These are phyloP conservation scores for Hysterium pulicare DNA, from an alignment of 2,329 filamentous ascomycete genomes.

Conservation along the genomic window DNA sequence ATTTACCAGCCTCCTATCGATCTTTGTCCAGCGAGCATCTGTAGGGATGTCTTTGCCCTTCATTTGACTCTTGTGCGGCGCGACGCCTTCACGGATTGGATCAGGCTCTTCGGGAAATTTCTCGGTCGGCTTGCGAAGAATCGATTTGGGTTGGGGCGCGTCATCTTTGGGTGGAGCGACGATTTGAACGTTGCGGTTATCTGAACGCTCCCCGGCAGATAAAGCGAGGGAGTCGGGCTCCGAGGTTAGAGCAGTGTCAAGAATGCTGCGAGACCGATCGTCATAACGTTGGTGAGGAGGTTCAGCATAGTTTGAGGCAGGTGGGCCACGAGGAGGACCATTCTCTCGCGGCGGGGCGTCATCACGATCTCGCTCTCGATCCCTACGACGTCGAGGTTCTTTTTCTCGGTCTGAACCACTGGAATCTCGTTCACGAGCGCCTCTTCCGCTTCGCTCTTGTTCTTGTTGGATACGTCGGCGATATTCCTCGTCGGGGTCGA, in stretches of 20 bases:
- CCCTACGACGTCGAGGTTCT: slow-evolving; percentile 31
- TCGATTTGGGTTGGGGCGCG: slow-evolving; percentile 70
- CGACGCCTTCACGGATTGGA: slow-evolving; percentile 82
- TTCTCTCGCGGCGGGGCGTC: slow-evolving; percentile 17
- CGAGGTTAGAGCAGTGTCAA: slow-evolving; percentile 28
- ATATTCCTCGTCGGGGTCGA: slow-evolving; percentile 52
- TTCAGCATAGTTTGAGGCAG: slow-evolving; percentile 15
- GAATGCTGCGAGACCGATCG: slow-evolving; percentile 26
- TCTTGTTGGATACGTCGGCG: slow-evolving; percentile 47
- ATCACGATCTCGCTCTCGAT: slow-evolving; percentile 29
- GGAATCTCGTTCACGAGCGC: slow-evolving; percentile 21
- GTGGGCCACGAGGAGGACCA: slow-evolving; percentile 21
- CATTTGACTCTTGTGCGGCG: slow-evolving; percentile 85
- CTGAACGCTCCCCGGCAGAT: slow-evolving; percentile 14
- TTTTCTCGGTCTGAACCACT: slow-evolving; percentile 33
- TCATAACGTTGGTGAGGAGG: slow-evolving; percentile 22
- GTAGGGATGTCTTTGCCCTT: slow-evolving; percentile 64
- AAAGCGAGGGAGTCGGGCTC: slow-evolving; percentile 31
- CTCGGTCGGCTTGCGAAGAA: slow-evolving; percentile 75
- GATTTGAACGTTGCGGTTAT: slow-evolving; percentile 47
- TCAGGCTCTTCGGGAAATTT: slow-evolving; percentile 86
- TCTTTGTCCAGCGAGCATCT: slow-evolving; percentile 89
- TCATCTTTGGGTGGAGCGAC: slow-evolving; percentile 69
- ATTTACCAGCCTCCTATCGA: slow-evolving; percentile 83
- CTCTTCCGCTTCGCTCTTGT: slow-evolving; percentile 33